Conservation (phyloP, 2,329 filamentous ascomycete genomes). For the Epichloe hybrida region DNA sequence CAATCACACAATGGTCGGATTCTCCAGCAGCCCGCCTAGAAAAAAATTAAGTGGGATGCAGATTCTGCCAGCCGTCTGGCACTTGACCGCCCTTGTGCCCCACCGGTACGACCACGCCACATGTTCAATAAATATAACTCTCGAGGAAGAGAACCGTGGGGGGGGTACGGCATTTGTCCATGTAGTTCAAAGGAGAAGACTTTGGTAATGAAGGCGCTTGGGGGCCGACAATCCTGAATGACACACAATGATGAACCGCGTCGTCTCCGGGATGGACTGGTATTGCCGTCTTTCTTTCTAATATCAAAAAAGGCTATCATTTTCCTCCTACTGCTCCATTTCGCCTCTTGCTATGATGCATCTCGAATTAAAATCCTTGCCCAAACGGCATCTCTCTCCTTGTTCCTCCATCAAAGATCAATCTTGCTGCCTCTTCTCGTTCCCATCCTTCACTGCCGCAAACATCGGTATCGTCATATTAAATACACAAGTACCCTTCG, state of each 20-base stretch:
- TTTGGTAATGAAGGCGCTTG: too few species aligned
- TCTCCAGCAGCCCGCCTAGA: background rate
- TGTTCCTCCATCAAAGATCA: slow-evolving; percentile 8
- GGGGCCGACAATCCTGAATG: too few species aligned
- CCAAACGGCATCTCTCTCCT: slow-evolving; percentile 9
- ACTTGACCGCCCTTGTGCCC: slow-evolving; percentile 16
- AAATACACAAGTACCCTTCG: slow-evolving; percentile 8
- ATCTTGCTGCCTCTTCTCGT: slow-evolving; percentile 7
- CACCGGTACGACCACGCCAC: too few species aligned
- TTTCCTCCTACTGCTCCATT: slow-evolving; percentile 19
- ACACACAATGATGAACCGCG: background rate
- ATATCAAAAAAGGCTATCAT: slow-evolving; percentile 12
- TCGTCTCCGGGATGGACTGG: background rate
- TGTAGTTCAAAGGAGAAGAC: too few species aligned
- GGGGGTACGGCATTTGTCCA: too few species aligned
- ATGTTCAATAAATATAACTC: too few species aligned
- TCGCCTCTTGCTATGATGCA: slow-evolving; percentile 22
- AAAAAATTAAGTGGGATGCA: slow-evolving; percentile 26
- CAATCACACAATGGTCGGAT: background rate
- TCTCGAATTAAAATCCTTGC: slow-evolving; percentile 13
- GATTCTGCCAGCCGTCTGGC: slow-evolving; percentile 21
- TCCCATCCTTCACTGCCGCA: background rate
- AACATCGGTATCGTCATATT: slow-evolving; percentile 4
- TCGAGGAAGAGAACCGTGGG: too few species aligned
- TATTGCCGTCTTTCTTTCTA: slow-evolving; percentile 5